Conservation (phyloP, 2,329 filamentous ascomycete species). For the Calonectria hongkongensis region DNA sequence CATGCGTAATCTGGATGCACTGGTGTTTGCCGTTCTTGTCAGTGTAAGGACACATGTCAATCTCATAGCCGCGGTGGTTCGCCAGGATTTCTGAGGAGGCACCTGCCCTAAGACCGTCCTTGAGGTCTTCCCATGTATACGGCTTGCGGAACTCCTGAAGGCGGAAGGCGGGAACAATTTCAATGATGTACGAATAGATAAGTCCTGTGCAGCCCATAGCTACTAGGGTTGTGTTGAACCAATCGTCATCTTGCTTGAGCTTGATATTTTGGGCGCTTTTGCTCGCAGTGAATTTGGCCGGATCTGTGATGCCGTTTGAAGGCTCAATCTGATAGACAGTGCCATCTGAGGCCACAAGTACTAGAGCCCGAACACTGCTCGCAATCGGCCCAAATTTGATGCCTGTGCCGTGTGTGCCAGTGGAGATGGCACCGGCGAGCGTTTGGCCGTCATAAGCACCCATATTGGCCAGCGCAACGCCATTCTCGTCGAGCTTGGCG, state of each 20-base stretch:
- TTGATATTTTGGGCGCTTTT: not conserved
- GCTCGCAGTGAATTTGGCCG: not conserved
- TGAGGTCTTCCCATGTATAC: not conserved
- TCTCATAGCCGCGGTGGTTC: not conserved
- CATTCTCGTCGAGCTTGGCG: not conserved
- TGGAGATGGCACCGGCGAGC: slow-evolving; percentile 18
- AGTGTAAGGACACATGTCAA: not conserved
- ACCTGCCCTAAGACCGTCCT: not conserved
- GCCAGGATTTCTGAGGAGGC: not conserved
- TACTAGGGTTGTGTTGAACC: slow-evolving; percentile 18
- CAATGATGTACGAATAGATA: slow-evolving; percentile 10
- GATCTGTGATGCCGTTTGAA: slow-evolving; percentile 1
- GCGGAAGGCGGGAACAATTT: not conserved
- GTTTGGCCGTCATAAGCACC: slow-evolving; percentile 7
- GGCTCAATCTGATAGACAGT: slow-evolving; percentile 13
- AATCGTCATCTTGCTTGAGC: slow-evolving; percentile 8
- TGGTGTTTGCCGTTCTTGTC: not conserved
- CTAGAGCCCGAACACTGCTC: slow-evolving; percentile 4
- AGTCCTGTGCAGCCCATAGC: slow-evolving; percentile 3
- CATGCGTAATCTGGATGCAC: not conserved
- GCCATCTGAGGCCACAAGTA: not conserved
- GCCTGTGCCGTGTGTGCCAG: slow-evolving; percentile 10
- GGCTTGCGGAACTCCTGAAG: not conserved
- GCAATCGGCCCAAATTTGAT: not conserved
- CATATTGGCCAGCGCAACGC: slow-evolving; percentile 12